phyloP scores from a whole-genome alignment of 2,329 filamentous ascomycete species.

The Scedosporium dehoogii region DNA sequence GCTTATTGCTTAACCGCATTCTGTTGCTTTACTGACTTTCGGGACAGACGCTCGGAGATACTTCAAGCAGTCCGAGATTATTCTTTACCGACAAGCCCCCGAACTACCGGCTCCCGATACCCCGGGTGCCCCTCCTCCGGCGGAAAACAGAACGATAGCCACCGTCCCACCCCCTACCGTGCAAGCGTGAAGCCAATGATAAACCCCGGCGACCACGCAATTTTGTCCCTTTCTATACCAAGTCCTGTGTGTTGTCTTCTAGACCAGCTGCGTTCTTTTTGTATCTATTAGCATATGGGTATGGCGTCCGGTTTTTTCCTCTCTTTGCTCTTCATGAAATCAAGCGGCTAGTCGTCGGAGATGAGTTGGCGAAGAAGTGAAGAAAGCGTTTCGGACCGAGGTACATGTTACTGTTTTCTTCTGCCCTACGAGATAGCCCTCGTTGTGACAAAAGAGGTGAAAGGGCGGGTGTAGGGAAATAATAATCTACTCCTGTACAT shows the following conservation, averaged over 20 bases:
- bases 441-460: background rate
- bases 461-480: too few species aligned
- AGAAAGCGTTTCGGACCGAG: background rate
- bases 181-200: constrained; percentile 10
- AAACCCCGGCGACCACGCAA: background rate
- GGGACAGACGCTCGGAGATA: constrained; percentile 81
- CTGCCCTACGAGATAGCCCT: background rate
- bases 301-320: constrained; percentile 6
- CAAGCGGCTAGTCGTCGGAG: background rate
- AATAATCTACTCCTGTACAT: too few species aligned
- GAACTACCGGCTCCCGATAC: constrained; percentile 29
- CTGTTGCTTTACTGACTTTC: constrained; percentile 12
- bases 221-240: background rate
- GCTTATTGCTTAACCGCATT: constrained; percentile 8
- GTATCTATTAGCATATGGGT: constrained; percentile 6
- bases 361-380: background rate
- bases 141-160: constrained; percentile 33
- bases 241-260: background rate
- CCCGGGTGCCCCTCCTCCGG: constrained; percentile 21
- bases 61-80: constrained; percentile 99
- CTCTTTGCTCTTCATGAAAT: background rate
- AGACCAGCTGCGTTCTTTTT: background rate
- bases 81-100: constrained; percentile 77
- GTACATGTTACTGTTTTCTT: background rate
- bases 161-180: constrained; percentile 21